phyloP scores from a whole-genome alignment of 2,329 filamentous ascomycete genomes.

The Kalmusia sp. region DNA sequence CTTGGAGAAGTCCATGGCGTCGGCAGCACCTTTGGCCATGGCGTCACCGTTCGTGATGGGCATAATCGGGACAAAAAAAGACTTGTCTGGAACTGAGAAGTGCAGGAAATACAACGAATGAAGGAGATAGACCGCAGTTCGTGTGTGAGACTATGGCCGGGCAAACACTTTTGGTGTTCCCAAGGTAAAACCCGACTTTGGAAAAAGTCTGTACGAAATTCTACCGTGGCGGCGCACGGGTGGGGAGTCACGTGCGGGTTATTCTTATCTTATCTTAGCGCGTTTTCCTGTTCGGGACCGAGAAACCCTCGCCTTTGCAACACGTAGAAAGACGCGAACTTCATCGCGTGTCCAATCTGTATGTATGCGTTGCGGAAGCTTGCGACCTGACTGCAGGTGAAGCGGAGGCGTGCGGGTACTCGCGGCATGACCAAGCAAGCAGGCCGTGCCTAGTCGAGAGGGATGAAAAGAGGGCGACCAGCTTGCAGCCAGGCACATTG shows the following conservation, averaged over 20 bases:
- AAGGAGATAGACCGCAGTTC: conserved; percentile 44
- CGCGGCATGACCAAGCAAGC: background rate
- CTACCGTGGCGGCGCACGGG: too few relatives aligned
- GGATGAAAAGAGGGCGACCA: background rate
- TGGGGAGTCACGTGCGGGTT: too few relatives aligned
- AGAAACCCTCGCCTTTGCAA: too few relatives aligned
- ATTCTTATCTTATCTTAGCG: too few relatives aligned
- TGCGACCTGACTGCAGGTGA: background rate
- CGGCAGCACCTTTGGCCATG: conserved; percentile 57
- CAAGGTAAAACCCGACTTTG: conserved; percentile 56
- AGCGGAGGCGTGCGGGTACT: background rate
- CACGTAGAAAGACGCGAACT: too few relatives aligned
- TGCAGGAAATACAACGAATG: conserved; percentile 18
- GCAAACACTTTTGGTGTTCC: conserved; percentile 62
- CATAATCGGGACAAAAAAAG: conserved; percentile 63
- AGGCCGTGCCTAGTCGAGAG: background rate
- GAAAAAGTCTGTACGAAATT: too few relatives aligned
- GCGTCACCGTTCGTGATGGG: conserved; percentile 72
- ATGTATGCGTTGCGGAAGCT: background rate
- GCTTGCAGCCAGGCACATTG: too few relatives aligned
- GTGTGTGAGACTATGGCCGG: conserved; percentile 57
- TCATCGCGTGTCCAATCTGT: too few relatives aligned
- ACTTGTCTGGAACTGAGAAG: conserved; percentile 42
- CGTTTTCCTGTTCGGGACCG: too few relatives aligned
- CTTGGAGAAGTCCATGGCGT: conserved; percentile 74